These are phyloP conservation scores for Verticillium dahliae DNA, from an alignment of 2,329 filamentous ascomycete genomes.

Conservation along the genomic window DNA sequence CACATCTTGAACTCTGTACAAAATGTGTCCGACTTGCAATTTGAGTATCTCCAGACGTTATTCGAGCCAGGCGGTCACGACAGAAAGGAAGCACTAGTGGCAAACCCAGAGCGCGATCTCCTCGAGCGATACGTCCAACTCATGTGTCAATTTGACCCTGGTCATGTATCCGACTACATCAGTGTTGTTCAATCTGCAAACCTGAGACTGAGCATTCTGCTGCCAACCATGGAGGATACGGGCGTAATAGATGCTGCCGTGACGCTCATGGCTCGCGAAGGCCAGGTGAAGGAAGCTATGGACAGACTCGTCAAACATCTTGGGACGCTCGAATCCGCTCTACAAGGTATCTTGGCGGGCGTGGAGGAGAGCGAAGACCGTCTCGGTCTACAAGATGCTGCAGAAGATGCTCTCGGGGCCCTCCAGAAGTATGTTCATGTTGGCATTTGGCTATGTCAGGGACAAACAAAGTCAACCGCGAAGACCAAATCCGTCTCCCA, in stretches of 20 bases:
- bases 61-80: constrained; percentile 53
- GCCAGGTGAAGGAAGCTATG: constrained; percentile 78
- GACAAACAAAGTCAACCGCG: constrained; percentile 62
- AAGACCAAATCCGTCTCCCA: constrained; percentile 34
- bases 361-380: constrained; percentile 46
- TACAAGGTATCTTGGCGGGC: constrained; percentile 66
- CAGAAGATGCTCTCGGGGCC: constrained; percentile 67
- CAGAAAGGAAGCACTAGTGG: constrained; percentile 22
- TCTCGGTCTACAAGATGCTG: constrained; percentile 52
- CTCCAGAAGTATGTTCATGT: constrained; percentile 88
- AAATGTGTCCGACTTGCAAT: constrained; percentile 59
- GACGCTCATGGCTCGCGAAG: constrained; percentile 82
- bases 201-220: constrained; percentile 62
- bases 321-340: constrained; percentile 68
- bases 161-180: constrained; percentile 81
- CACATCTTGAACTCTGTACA: constrained; percentile 56
- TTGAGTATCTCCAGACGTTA: constrained; percentile 68
- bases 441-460: constrained; percentile 92
- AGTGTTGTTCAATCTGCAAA: constrained; percentile 69
- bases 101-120: constrained; percentile 49
- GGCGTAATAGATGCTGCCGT: constrained; percentile 91
- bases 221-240: constrained; percentile 83
- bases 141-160: constrained; percentile 80
- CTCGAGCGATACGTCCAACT: constrained; percentile 81
- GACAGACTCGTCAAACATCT: constrained; percentile 76